Evolutionary conservation across 2,329 filamentous ascomycete genomes (phyloP), one percentile per base, ranked within the genome.

Genomic region (Aspergillus hortae): DNA sequence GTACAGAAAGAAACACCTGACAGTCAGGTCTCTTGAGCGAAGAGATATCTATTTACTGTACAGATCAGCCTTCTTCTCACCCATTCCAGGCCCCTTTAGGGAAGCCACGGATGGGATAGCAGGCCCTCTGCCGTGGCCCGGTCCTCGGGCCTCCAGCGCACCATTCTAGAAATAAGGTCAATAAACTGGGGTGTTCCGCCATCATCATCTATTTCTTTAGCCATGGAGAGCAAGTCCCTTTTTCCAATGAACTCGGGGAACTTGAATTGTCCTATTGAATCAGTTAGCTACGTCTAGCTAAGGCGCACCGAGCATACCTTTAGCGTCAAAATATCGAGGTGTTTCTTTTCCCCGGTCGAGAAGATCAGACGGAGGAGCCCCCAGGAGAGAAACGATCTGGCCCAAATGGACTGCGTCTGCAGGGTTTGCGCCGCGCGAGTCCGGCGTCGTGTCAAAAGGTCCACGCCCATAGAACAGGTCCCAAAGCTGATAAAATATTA

Each of bases 381-480:
- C 70, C 2, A 72, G 52, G 11, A 71, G 51, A 14, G 62, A 61
- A 36, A 72, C 67, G 50, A 72, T 69, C 19, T 67, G 54, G 23
- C 61, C 69, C 35, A 73, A 56, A 54, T 71, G 64, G 10, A 46
- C 46, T 49, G 53, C 45, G 15, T 53, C 53, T 44, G 42, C 32
- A 42, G 44, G 52, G 35, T 21, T 33, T 53, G 46, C 41, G 32
- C 7, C 43, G 30, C 33, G 14, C 10, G 48, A 46, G 45, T 46
- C 43, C 27, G 51, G n/a, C 45, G 54, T 19, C 36, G 14, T 46
- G 35, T 55, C 52, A 45, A 63, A 65, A 6, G 53, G 57, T 5
- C 51, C 50, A 19, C 30, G 45, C 35, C 56, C 56, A 51, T 61
- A 51, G 10, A 64, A 46, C 48, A 63, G 45, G 23, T 65, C 55